Conservation (phyloP, 2,329 filamentous ascomycete genomes). For the Colletotrichum salicis region DNA sequence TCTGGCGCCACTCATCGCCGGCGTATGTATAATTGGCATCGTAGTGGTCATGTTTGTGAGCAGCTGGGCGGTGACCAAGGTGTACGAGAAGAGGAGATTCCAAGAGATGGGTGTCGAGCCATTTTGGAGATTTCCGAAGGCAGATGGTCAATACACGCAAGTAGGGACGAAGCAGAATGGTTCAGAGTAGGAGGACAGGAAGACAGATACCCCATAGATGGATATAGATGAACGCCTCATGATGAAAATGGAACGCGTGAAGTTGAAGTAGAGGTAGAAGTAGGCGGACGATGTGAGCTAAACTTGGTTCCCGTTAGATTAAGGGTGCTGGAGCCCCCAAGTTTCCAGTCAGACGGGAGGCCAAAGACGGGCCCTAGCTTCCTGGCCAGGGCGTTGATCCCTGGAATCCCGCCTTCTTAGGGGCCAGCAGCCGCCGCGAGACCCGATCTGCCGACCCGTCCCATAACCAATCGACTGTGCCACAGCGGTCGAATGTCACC, state of each 20-base stretch:
- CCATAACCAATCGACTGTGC: slow-evolving; percentile 3
- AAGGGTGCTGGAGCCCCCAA: background rate
- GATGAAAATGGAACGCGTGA: background rate
- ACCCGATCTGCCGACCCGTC: background rate
- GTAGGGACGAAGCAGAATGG: background rate
- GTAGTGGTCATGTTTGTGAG: slow-evolving; percentile 36
- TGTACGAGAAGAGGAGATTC: slow-evolving; percentile 40
- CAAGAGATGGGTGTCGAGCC: slow-evolving; percentile 35
- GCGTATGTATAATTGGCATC: slow-evolving; percentile 38
- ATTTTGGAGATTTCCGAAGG: slow-evolving; percentile 24
- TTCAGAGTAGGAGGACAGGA: background rate
- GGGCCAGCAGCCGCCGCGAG: background rate
- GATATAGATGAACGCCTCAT: background rate
- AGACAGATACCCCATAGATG: background rate
- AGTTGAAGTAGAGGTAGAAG: background rate
- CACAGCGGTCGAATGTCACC: slow-evolving; percentile 12
- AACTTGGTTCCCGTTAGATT: background rate
- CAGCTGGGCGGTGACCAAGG: slow-evolving; percentile 34
- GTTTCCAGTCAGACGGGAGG: background rate
- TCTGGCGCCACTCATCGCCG: slow-evolving; percentile 48
- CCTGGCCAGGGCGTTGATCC: background rate
- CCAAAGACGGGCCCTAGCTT: background rate
- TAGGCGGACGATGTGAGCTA: background rate
- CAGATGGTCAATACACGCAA: slow-evolving; percentile 5
- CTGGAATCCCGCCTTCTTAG: background rate